phyloP scores from a whole-genome alignment of 768 basidiomycete genomes.

The Kwoniella newhampshirensis region DNA sequence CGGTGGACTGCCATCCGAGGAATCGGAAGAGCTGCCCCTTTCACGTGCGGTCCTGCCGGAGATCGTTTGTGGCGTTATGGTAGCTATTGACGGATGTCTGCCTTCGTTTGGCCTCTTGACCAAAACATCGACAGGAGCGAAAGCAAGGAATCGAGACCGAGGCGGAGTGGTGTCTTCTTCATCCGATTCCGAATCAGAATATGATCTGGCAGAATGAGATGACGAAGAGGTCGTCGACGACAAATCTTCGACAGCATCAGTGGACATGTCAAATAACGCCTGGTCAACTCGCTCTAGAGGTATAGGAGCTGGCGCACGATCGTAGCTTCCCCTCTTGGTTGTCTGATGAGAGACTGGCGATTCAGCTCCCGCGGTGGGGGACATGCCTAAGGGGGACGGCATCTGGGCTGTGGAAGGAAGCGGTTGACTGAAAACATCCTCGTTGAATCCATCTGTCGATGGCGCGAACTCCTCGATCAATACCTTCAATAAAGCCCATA shows the following conservation, averaged over 20 bases:
- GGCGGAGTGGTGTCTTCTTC: not conserved
- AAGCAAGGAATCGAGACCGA: constrained; percentile 15
- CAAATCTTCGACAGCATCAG: constrained; percentile 21
- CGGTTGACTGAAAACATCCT: constrained; percentile 30
- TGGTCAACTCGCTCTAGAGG: constrained; percentile 26
- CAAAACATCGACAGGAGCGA: constrained; percentile 14
- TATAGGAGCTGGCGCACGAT: constrained; percentile 13
- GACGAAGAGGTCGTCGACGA: not conserved
- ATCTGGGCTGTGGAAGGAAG: constrained; percentile 8
- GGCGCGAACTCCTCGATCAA: constrained; percentile 43
- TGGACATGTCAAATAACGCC: constrained; percentile 9
- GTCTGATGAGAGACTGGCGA: not conserved
- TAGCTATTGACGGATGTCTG: constrained; percentile 1
- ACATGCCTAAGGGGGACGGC: constrained; percentile 13
- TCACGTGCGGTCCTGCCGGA: not conserved
- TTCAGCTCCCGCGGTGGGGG: constrained; percentile 17
- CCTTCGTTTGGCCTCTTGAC: not conserved
- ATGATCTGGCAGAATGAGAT: constrained; percentile 11
- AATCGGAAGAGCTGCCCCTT: not conserved
- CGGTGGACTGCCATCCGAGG: not conserved
- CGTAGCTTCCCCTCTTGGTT: not conserved
- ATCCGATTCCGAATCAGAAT: constrained; percentile 13
- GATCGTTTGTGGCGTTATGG: constrained; percentile 1
- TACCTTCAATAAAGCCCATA: constrained; percentile 36
- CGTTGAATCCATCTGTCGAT: constrained; percentile 22